These are phyloP conservation scores for Neonectria magnoliae DNA, from an alignment of 2,329 filamentous ascomycete species.

Conservation along the genomic window DNA sequence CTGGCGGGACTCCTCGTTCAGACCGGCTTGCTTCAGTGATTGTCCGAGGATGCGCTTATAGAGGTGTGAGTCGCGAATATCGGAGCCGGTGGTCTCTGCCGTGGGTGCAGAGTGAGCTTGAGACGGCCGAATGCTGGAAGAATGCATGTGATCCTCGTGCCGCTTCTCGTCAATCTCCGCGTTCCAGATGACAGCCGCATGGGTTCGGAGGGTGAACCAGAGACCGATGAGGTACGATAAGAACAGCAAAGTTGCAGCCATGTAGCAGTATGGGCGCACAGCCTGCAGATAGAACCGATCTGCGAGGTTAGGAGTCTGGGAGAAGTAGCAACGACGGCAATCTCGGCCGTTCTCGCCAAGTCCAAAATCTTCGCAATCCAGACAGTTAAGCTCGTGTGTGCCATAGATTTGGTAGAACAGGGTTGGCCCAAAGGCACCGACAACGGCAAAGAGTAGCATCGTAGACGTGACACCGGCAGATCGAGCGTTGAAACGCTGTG, in stretches of 20 bases:
- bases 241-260: constrained; percentile 86
- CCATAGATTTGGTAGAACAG: constrained; percentile 99
- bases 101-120: constrained; percentile 48
- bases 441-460: constrained; percentile 95
- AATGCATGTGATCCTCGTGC: constrained; percentile 61
- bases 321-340: constrained; percentile 94
- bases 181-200: constrained; percentile 97
- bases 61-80: constrained; percentile 86
- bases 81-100: constrained; percentile 62
- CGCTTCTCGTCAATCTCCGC: constrained; percentile 83
- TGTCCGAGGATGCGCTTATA: constrained; percentile 95
- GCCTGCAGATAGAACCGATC: constrained; percentile 92
- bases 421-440: constrained; percentile 94
- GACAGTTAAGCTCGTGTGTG: constrained; percentile 93
- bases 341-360: constrained; percentile 65
- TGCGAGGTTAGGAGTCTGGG: constrained; percentile 82
- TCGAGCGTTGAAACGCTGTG: constrained; percentile 95
- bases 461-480: constrained; percentile 97
- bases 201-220: constrained; percentile 94
- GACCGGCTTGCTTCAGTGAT: constrained; percentile 84
- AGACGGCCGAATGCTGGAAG: constrained; percentile 47
- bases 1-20: constrained; percentile 62
- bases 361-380: constrained; percentile 64
- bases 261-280: constrained; percentile 92
- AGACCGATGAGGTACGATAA: constrained; percentile 93